These are phyloP conservation scores for Xylaria sp. DNA, from an alignment of 2,329 filamentous ascomycete species.

Conservation along the genomic window DNA sequence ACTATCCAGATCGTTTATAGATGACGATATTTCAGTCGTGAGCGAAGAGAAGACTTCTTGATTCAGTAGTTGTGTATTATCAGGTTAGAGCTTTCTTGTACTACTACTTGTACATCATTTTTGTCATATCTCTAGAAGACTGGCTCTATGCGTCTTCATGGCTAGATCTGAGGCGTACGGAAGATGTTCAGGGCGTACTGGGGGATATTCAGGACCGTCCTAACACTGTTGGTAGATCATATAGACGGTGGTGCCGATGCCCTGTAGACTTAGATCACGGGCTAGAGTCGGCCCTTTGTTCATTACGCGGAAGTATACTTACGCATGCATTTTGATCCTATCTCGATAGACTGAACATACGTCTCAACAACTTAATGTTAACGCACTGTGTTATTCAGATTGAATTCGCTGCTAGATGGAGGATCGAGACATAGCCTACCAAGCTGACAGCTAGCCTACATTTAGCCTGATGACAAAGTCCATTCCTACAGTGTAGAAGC, in stretches of 20 bases:
- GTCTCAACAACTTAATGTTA: not conserved
- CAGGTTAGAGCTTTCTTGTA: conserved; percentile 20
- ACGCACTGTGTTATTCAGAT: not conserved
- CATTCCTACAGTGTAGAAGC: no score
- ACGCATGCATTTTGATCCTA: not conserved
- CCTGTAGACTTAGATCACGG: not conserved
- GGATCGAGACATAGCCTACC: not conserved
- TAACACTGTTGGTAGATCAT: not conserved
- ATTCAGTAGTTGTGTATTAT: conserved; percentile 5
- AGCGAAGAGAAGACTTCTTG: conserved; percentile 38
- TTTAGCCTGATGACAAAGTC: not conserved
- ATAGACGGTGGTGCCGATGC: not conserved
- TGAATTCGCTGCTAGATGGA: no score
- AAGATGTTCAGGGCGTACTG: not conserved
- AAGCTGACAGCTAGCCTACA: not conserved
- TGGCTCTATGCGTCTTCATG: not conserved
- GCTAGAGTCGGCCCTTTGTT: no score
- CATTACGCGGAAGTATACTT: not conserved
- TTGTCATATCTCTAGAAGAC: conserved; percentile 9
- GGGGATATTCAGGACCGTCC: not conserved
- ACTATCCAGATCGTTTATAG: conserved; percentile 39
- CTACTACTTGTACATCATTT: conserved; percentile 23
- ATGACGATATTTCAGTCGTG: conserved; percentile 49
- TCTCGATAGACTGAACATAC: not conserved
- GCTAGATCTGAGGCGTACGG: not conserved